Percentiles rank a stretch among this genome's conserved stretches.
Evolutionary conservation across 2,329 filamentous ascomycete species (phyloP).

Genomic region (Aspergillus hortae): DNA sequence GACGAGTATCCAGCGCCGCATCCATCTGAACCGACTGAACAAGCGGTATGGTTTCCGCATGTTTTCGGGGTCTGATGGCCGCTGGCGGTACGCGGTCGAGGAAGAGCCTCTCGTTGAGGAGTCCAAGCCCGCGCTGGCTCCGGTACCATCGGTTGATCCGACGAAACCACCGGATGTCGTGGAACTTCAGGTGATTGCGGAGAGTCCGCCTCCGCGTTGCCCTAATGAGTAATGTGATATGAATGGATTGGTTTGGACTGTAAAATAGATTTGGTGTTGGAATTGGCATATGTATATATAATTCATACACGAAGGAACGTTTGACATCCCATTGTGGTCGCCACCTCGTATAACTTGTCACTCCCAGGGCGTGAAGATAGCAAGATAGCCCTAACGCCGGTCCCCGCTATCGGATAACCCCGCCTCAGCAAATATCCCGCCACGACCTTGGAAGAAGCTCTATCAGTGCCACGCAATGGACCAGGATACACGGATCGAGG

Average conservation of each 20-base stretch:
- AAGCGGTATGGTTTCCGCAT: conserved; percentile 32
- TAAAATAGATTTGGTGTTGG: background rate
- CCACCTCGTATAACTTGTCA: background rate
- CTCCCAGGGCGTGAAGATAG: background rate
- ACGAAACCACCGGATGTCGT: conserved; percentile 12
- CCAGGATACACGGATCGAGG: background rate
- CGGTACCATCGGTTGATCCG: background rate
- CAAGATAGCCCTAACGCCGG: background rate
- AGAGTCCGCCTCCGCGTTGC: background rate
- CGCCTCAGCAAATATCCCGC: background rate
- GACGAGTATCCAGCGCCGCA: conserved; percentile 25
- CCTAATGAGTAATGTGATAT: conserved; percentile 17
- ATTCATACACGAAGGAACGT: background rate
- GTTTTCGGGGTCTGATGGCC: conserved; percentile 26
- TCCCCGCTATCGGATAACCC: background rate
- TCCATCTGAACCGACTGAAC: conserved; percentile 22
- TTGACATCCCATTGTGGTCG: background rate
- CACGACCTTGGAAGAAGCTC: too few species aligned
- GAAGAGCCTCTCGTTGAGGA: conserved; percentile 20
- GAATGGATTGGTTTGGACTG: background rate
- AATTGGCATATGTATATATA: background rate
- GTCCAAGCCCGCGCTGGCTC: background rate
- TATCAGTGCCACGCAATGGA: background rate
- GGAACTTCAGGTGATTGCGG: conserved; percentile 9
- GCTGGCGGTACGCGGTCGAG: conserved; percentile 31